phyloP scores from a whole-genome alignment of 78 protist species.

The Tieghemostelium lacteum region DNA sequence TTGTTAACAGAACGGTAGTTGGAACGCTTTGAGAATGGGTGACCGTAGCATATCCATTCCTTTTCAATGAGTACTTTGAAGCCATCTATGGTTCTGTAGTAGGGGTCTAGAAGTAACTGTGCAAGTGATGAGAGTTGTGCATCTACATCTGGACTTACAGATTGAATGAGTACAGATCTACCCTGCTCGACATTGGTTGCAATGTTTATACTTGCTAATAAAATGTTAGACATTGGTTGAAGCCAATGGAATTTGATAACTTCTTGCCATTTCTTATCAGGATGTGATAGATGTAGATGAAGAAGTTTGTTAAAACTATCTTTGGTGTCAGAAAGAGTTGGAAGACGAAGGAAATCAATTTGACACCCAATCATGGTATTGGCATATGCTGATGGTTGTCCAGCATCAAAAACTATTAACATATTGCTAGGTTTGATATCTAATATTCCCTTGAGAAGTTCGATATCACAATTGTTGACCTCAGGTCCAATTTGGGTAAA shows the following conservation, averaged over 20 bases:
- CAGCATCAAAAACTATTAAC: constrained; percentile 50
- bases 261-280: constrained; percentile 47
- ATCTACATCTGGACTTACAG: constrained; percentile 33
- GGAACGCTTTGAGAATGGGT: constrained; percentile 59
- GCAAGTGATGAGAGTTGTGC: constrained; percentile 27
- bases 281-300: constrained; percentile 39
- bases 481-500: constrained; percentile 1
- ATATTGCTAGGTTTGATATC: constrained; percentile 39
- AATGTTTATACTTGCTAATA: constrained; percentile 35
- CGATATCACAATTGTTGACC: constrained; percentile 55
- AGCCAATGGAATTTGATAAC: constrained; percentile 47
- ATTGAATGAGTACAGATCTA: constrained; percentile 41
- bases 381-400: constrained; percentile 21
- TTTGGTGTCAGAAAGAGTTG: neutral
- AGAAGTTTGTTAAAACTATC: constrained; percentile 21
- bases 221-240: constrained; percentile 11
- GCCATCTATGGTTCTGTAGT: constrained; percentile 84
- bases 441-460: constrained; percentile 24
- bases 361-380: constrained; percentile 61
- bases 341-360: constrained; percentile 36
- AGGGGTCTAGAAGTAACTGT: constrained; percentile 78
- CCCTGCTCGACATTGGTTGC: constrained; percentile 60
- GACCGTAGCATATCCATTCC: constrained; percentile 83
- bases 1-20: neutral
- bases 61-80: constrained; percentile 84